Conservation (phyloP, 768 basidiomycete species). For the Chiua virens region DNA sequence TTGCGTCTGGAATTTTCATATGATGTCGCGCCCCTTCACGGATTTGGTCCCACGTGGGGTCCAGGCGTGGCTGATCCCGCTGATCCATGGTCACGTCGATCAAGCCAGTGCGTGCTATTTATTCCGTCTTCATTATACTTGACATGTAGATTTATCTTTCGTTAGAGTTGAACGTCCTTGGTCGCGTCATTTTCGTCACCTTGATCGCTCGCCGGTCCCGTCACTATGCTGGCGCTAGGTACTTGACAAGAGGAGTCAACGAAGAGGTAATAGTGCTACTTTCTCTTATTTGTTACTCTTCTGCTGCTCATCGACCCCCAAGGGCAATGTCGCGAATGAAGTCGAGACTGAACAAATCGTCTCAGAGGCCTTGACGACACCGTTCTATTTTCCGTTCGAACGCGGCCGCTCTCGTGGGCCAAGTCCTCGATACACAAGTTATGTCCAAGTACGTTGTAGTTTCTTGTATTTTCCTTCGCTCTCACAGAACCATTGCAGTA, state of each 20-base stretch:
- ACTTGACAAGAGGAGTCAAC: conserved; percentile 91
- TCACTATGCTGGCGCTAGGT: conserved; percentile 94
- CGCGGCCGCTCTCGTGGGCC: conserved; percentile 49
- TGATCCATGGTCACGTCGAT: conserved; percentile 95
- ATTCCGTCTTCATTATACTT: background rate
- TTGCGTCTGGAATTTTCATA: conserved; percentile 94
- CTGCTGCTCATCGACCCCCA: conserved; percentile 2
- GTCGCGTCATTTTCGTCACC: conserved; percentile 88
- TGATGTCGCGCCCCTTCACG: conserved; percentile 70
- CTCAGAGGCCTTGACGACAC: conserved; percentile 83
- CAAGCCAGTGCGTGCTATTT: conserved; percentile 82
- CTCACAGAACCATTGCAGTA: conserved; percentile 48
- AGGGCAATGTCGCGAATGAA: conserved; percentile 99
- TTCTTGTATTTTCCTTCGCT: background rate
- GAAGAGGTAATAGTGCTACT: conserved; percentile 58
- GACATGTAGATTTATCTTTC: background rate
- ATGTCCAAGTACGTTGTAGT: conserved; percentile 67
- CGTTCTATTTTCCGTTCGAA: conserved; percentile 72
- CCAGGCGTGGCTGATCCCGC: conserved; percentile 83
- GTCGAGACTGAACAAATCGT: conserved; percentile 99
- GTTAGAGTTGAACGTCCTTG: conserved; percentile 89
- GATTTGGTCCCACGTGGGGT: conserved; percentile 41
- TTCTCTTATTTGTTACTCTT: background rate
- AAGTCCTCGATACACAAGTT: conserved; percentile 90
- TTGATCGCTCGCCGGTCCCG: conserved; percentile 94